Evolutionary conservation across 2,329 filamentous ascomycete genomes (phyloP).

Genomic region (Aspergillus flavus): DNA sequence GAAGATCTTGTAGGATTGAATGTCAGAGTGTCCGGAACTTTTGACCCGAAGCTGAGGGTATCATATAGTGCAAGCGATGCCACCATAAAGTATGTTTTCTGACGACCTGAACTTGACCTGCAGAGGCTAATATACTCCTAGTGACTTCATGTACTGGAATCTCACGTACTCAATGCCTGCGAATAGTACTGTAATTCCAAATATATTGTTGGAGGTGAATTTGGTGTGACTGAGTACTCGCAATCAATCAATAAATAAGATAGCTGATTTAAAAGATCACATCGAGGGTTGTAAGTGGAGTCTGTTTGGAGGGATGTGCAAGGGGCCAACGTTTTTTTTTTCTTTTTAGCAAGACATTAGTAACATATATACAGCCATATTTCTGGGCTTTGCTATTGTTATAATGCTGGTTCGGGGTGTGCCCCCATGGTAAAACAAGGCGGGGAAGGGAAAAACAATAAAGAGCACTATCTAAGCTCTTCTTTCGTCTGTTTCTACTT

Average conservation of each 20-base stretch:
- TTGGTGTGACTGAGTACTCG: background rate
- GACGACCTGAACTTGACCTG: background rate
- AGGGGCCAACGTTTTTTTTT: too few relatives aligned
- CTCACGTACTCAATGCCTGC: constrained; percentile 2
- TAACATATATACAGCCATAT: too few relatives aligned
- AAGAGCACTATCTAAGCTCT: background rate
- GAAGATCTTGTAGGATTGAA: constrained; percentile 1
- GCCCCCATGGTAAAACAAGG: too few relatives aligned
- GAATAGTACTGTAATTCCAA: background rate
- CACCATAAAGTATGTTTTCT: constrained; percentile 1
- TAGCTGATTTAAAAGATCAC: background rate
- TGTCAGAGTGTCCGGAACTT: background rate
- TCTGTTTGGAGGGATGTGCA: background rate
- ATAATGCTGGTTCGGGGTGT: too few relatives aligned
- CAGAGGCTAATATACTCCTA: background rate
- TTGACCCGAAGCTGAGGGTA: background rate
- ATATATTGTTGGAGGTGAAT: background rate
- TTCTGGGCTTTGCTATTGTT: too few relatives aligned
- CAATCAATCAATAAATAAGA: background rate
- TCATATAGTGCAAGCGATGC: constrained; percentile 10
- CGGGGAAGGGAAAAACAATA: too few relatives aligned
- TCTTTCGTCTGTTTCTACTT: background rate
- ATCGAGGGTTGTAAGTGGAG: background rate
- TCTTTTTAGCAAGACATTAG: background rate
- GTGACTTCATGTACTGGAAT: constrained; percentile 10